phyloP scores from a whole-genome alignment of 768 basidiomycete species.

The Auriscalpium vulgare region DNA sequence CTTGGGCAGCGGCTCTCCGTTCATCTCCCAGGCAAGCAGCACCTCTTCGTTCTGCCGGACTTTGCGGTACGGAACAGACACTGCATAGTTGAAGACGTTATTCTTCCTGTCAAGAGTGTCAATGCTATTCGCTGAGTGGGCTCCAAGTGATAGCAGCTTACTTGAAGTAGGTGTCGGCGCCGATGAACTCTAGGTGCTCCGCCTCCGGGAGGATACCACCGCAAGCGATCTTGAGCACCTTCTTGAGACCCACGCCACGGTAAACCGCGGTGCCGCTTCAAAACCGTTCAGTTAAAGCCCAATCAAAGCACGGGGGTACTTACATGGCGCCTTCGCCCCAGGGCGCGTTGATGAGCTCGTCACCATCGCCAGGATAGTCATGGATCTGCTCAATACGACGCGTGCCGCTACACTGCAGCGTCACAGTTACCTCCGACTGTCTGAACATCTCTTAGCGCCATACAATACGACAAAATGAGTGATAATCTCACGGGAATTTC shows the following conservation, averaged over 20 bases:
- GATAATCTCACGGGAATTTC: slow-evolving; percentile 33
- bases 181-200: slow-evolving; percentile 46
- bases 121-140: not conserved
- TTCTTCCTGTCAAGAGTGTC: slow-evolving; percentile 22
- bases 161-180: slow-evolving; percentile 54
- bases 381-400: slow-evolving; percentile 44
- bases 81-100: slow-evolving; percentile 34
- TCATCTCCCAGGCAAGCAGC: slow-evolving; percentile 48
- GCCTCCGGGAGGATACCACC: slow-evolving; percentile 41
- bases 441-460: slow-evolving; percentile 18
- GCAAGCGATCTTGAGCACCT: slow-evolving; percentile 43
- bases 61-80: slow-evolving; percentile 43
- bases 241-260: slow-evolving; percentile 45
- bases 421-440: slow-evolving; percentile 41
- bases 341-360: slow-evolving; percentile 44
- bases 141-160: slow-evolving; percentile 10
- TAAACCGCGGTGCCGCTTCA: slow-evolving; percentile 43
- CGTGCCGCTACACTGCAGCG: slow-evolving; percentile 49
- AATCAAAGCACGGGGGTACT: slow-evolving; percentile 9
- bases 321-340: slow-evolving; percentile 48
- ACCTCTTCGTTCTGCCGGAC: slow-evolving; percentile 41
- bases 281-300: not conserved
- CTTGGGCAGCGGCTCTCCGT: slow-evolving; percentile 39
- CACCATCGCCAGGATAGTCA: slow-evolving; percentile 47
- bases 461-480: not conserved